Base-by-base conservation (phyloP, 1,139 yeast species). In the Pichia sp. region DNA sequence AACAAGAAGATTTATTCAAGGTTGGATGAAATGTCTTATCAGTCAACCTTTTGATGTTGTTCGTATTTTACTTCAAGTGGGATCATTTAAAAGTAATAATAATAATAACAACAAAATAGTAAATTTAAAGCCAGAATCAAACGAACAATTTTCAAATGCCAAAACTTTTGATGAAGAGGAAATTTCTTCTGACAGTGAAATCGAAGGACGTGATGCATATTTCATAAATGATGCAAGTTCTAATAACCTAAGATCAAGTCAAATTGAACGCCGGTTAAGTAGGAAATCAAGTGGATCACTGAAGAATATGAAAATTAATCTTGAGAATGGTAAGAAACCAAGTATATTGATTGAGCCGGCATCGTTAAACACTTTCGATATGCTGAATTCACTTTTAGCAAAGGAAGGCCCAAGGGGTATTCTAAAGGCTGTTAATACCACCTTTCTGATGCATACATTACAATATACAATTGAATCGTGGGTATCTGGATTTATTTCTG, bases 31-130 rank as follows among this genome's bases (percentile, higher is more conserved):
- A 51, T 78, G 82, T 41, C 62, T 87, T 34, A 61, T 84, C 25
- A 77, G 87, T 24, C 97, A 92, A 63, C 98, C 98, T 1, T 82
- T 90, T 63, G 97, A 92, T 57, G 84, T 87, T 30, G 80, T 87
- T 5, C 72, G 95, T 45, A 69, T 87, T 51, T 71, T 89, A 35
- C 64, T 89, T 47, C 98, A 92, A 62, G 84, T 87, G 30, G 96
- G 95, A 3, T 77, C 63, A 2, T 62, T 62, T 46, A 55, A 54
- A 30, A 35, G 41, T 12, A 39, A 26, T 16, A 20, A 31, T 11
- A 30, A 20, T 12, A 37, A 4, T 2, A 34, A 31, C 16, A 9
- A 29, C 7, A 33, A 29, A 10, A 32, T 6, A 11, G 7, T 10
- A 9, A 24, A n/a, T 22, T 7, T 24, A 20, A 29, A 27, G 11